These are phyloP conservation scores for Microdochium paspali DNA, from an alignment of 2,329 filamentous ascomycete species.

Conservation along the genomic window DNA sequence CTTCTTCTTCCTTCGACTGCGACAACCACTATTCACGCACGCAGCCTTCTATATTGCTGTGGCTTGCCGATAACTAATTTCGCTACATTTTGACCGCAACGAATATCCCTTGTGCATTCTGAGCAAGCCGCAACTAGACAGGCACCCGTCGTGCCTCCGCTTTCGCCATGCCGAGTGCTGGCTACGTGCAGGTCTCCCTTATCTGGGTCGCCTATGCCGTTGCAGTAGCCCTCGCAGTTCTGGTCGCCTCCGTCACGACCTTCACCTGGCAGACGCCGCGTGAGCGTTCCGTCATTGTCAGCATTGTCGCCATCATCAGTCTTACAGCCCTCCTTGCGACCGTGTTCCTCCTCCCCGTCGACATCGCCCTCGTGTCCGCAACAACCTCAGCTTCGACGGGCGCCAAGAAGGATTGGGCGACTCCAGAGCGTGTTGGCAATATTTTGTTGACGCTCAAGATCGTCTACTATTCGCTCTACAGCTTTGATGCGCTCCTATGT, in stretches of 20 bases:
- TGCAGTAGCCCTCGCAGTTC: constrained; percentile 66
- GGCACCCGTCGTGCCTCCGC: neutral
- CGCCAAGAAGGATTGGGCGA: constrained; percentile 90
- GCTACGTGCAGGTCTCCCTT: constrained; percentile 73
- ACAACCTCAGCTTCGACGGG: constrained; percentile 70
- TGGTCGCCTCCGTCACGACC: constrained; percentile 74
- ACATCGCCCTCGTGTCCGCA: constrained; percentile 88
- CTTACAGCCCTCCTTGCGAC: constrained; percentile 84
- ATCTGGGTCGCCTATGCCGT: constrained; percentile 94
- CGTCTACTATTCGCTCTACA: constrained; percentile 90
- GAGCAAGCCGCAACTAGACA: too few species aligned
- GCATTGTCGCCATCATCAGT: constrained; percentile 75
- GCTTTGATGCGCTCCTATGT: constrained; percentile 81
- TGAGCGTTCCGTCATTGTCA: constrained; percentile 77
- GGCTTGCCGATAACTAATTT: too few species aligned
- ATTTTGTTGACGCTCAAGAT: constrained; percentile 76
- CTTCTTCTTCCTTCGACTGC: too few species aligned
- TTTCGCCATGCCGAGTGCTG: constrained; percentile 24
- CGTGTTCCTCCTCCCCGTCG: constrained; percentile 84
- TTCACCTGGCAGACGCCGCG: constrained; percentile 85
- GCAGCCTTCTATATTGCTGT: too few species aligned
- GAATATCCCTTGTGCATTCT: too few species aligned
- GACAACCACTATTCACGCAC: too few species aligned
- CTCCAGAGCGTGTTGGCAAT: constrained; percentile 64
- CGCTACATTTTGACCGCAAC: too few species aligned